Percentiles rank a stretch among this genome's conserved stretches.
These are phyloP conservation scores for Mortierella sp. DNA, from an alignment of 371 early-diverging fungal genomes.

Conservation along the genomic window DNA sequence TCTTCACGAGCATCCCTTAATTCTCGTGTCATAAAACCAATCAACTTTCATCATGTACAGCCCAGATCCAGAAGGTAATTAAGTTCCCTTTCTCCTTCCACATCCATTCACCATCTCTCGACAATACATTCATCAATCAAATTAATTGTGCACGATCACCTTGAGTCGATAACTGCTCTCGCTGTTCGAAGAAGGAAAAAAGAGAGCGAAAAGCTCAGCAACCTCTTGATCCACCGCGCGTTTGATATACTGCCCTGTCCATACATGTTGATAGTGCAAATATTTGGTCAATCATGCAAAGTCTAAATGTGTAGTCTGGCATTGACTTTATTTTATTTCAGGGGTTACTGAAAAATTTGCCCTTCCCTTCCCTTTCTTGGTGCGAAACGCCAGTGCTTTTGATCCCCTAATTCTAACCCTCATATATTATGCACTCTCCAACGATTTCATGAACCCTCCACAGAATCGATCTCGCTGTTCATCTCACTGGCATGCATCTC, in stretches of 20 bases:
- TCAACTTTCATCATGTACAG: constrained; percentile 13
- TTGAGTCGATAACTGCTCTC: neutral
- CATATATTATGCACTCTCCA: neutral
- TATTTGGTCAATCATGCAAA: neutral
- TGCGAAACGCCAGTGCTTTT: neutral
- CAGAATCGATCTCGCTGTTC: constrained; percentile 43
- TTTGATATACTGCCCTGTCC: no score
- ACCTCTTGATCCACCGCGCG: no score
- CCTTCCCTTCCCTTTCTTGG: neutral
- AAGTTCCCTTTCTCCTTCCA: neutral
- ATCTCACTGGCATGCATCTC: constrained; percentile 63
- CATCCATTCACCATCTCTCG: neutral
- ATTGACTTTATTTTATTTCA: no score
- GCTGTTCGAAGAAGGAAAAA: no score
- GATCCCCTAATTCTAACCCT: neutral
- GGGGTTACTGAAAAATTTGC: constrained; percentile 1
- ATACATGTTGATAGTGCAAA: no score
- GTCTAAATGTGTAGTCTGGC: neutral
- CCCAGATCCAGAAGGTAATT: constrained; percentile 38
- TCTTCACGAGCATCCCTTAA: neutral
- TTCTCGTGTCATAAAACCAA: neutral
- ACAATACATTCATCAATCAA: neutral
- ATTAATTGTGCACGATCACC: neutral
- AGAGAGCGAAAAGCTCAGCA: no score
- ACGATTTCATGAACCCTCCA: neutral